Evolutionary conservation across 805 yeast species (phyloP).

Genomic region (Lipomyces sp.): DNA sequence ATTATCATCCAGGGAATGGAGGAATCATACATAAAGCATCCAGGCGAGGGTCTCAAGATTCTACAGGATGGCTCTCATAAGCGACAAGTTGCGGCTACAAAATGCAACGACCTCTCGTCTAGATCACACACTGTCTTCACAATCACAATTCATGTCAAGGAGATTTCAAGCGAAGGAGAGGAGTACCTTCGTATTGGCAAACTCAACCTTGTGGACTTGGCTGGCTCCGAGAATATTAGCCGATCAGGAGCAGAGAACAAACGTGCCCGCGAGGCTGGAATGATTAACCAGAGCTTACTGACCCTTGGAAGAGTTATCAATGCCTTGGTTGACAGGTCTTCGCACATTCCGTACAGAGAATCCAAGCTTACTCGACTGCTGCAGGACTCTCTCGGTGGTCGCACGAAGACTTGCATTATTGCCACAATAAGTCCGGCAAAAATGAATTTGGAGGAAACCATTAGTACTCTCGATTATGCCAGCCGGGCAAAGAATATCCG

Average conservation of each 20-base stretch:
- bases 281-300: constrained; percentile 84
- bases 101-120: constrained; percentile 74
- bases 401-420: constrained; percentile 81
- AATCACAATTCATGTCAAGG: constrained; percentile 61
- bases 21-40: constrained; percentile 55
- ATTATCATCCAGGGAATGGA: constrained; percentile 63
- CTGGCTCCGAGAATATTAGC: constrained; percentile 90
- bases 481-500: constrained; percentile 81
- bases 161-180: constrained; percentile 55
- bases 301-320: constrained; percentile 90
- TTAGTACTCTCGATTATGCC: constrained; percentile 86
- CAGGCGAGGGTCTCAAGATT: constrained; percentile 57
- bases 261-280: constrained; percentile 92
- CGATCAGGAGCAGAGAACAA: constrained; percentile 86
- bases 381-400: constrained; percentile 86
- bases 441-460: constrained; percentile 76
- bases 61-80: constrained; percentile 62
- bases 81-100: constrained; percentile 78
- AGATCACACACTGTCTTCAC: constrained; percentile 83
- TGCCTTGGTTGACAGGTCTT: constrained; percentile 61
- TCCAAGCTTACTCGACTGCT: constrained; percentile 77
- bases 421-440: constrained; percentile 88
- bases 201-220: constrained; percentile 86
- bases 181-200: constrained; percentile 63
- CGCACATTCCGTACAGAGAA: constrained; percentile 85